Conservation (phyloP, 2,329 filamentous ascomycete genomes). For the Myriosclerotinia scirpicola region DNA sequence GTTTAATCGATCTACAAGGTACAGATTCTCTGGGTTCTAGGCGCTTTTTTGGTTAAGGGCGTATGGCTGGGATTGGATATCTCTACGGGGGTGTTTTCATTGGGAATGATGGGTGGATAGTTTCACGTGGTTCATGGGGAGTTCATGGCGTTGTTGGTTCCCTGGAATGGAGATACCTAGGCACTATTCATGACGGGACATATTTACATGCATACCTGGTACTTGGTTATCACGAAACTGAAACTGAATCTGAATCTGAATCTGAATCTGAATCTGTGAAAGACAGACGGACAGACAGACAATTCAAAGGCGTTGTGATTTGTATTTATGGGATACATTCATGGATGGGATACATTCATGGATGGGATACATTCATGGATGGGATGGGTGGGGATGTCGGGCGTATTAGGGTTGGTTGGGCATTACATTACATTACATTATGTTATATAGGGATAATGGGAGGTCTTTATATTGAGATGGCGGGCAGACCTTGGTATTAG, state of each 20-base stretch:
- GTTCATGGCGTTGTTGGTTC: not conserved
- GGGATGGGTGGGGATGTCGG: not conserved
- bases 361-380: not conserved
- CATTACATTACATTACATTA: not conserved
- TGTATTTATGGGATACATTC: not conserved
- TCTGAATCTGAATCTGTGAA: not conserved
- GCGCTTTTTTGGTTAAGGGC: not conserved
- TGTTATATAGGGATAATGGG: no score
- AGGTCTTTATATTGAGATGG: no score
- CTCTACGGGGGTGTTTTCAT: not conserved
- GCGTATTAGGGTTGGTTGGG: not conserved
- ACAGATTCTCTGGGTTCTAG: not conserved
- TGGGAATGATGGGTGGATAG: not conserved
- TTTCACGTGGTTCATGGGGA: not conserved
- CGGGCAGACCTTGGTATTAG: no score
- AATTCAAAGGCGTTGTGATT: not conserved
- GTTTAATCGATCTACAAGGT: not conserved
- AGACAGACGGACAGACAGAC: not conserved
- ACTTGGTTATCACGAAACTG: not conserved
- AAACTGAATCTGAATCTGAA: no score
- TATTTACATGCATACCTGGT: not conserved
- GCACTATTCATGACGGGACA: not conserved
- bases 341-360: constrained; percentile 3
- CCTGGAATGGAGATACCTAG: not conserved
- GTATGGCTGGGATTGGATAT: not conserved